These are phyloP conservation scores for Fusarium virguliforme DNA, from an alignment of 2,329 filamentous ascomycete genomes.

Conservation along the genomic window DNA sequence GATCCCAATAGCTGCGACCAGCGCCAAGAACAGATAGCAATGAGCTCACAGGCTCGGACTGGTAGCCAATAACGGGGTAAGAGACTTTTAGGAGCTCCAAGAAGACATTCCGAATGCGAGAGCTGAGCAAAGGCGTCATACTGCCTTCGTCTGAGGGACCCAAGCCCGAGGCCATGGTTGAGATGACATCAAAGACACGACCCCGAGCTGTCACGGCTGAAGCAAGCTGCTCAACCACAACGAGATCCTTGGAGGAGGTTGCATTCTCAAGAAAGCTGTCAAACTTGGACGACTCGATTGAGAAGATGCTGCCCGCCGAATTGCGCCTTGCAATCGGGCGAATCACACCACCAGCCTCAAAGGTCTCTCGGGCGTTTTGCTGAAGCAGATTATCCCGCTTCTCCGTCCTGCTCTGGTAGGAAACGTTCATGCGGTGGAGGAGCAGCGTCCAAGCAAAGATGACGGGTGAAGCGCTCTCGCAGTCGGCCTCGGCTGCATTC, in stretches of 20 bases:
- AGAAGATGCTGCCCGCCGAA: constrained; percentile 74
- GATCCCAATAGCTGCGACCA: constrained; percentile 69
- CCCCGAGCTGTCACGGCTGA: constrained; percentile 65
- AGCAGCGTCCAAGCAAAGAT: constrained; percentile 88
- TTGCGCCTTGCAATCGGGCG: constrained; percentile 66
- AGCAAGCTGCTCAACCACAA: constrained; percentile 68
- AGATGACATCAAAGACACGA: constrained; percentile 69
- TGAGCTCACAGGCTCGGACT: constrained; percentile 77
- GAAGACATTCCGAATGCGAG: constrained; percentile 75
- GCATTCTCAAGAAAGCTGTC: constrained; percentile 70
- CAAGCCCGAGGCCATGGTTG: constrained; percentile 65
- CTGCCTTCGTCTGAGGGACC: constrained; percentile 64
- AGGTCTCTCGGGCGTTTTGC: constrained; percentile 72
- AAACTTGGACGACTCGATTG: constrained; percentile 73
- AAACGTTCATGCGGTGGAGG: constrained; percentile 77
- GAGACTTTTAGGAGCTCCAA: constrained; percentile 80
- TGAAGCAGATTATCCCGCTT: constrained; percentile 72
- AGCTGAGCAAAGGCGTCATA: constrained; percentile 71
- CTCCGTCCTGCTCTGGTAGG: constrained; percentile 75
- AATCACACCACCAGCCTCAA: constrained; percentile 64
- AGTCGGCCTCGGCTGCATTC: constrained; percentile 69
- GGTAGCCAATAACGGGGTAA: constrained; percentile 79
- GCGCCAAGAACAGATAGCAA: constrained; percentile 76
- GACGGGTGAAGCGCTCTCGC: constrained; percentile 78
- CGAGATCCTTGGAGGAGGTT: constrained; percentile 67